Evolutionary conservation across 805 yeast species (phyloP), one percentile per base, ranked within the genome.

Genomic region (Yueomyces sp.): DNA sequence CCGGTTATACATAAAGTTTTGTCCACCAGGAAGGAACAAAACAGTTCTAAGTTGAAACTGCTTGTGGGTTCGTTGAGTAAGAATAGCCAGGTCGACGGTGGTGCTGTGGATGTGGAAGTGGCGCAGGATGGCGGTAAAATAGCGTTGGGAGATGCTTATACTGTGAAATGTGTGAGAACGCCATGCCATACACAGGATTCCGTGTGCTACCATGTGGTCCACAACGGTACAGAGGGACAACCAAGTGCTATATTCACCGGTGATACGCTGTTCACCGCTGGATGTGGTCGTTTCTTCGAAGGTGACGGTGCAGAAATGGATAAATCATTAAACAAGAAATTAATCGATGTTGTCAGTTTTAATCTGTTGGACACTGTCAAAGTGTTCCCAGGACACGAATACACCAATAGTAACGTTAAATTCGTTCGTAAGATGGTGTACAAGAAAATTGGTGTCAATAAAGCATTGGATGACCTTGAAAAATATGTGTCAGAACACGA

Each of bases 121-220:
- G 70, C 81, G 0, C 67, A 72, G 45, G 77, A 87, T 3, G 64
- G 87, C 46, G 95, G 96, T 3, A 66, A 69, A 37, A 54, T 46
- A 38, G 39, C 44, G 5, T 41, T 60, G 42, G 62, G 60, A 5
- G 60, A 72, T 48, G 56, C 88, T 42, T 69, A 75, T 19, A 74
- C 88, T 42, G 77, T 80, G 2, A 26, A 32, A 26, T 94, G 96
- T 1, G 68, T 90, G 37, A 90, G 90, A 63, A 92, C 99, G 0
- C 98, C 99, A 3, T 92, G 99, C 59, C 99, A 92, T 62, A 92
- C 99, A 0, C 92, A 83, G 63, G 99, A 92, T 63, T 85, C 95
- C 3, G 84, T 92, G 47, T 90, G 97, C 57, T 92, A 86, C 63
- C 82, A 63, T 53, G 86, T 75, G 0, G 5, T 19, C 6, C 8